phyloP scores from a whole-genome alignment of 2,329 filamentous ascomycete genomes.

The Hortaea sp. region DNA sequence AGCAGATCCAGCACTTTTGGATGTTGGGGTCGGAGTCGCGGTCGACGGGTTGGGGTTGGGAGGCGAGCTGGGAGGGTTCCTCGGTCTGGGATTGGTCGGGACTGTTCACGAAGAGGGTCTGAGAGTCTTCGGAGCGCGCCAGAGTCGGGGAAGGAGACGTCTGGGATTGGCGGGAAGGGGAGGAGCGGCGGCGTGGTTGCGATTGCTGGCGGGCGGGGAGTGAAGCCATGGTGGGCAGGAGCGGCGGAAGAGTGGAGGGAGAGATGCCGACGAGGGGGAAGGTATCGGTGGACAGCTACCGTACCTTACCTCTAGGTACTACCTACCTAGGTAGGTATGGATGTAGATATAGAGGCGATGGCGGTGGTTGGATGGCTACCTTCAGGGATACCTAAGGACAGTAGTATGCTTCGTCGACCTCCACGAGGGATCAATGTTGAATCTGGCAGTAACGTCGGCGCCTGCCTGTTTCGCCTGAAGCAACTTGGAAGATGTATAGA shows the following conservation, averaged over 20 bases:
- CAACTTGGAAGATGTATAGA: too few relatives aligned
- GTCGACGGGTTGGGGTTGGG: conserved; percentile 5
- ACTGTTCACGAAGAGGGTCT: conserved; percentile 35
- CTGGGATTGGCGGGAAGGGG: conserved; percentile 8
- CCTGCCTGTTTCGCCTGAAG: too few relatives aligned
- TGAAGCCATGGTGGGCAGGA: conserved; percentile 28
- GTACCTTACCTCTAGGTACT: too few relatives aligned
- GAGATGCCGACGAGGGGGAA: too few relatives aligned
- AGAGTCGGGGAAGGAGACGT: conserved; percentile 15
- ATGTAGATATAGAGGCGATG: neutral
- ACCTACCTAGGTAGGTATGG: too few relatives aligned
- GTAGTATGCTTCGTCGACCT: too few relatives aligned
- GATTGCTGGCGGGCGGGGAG: conserved; percentile 26
- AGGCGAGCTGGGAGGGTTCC: conserved; percentile 3
- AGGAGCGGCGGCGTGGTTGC: conserved; percentile 12
- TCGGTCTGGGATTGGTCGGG: conserved; percentile 6
- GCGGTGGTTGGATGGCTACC: neutral
- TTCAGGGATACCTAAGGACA: too few relatives aligned
- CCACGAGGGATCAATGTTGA: neutral
- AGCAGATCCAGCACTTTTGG: conserved; percentile 60
- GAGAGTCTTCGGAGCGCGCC: conserved; percentile 35
- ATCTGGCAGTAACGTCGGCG: too few relatives aligned
- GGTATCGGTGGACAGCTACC: too few relatives aligned
- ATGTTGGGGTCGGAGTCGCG: conserved; percentile 27
- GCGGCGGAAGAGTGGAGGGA: too few relatives aligned